phyloP scores from a whole-genome alignment of 306 rosid genomes.

The Dryas drummondii region DNA sequence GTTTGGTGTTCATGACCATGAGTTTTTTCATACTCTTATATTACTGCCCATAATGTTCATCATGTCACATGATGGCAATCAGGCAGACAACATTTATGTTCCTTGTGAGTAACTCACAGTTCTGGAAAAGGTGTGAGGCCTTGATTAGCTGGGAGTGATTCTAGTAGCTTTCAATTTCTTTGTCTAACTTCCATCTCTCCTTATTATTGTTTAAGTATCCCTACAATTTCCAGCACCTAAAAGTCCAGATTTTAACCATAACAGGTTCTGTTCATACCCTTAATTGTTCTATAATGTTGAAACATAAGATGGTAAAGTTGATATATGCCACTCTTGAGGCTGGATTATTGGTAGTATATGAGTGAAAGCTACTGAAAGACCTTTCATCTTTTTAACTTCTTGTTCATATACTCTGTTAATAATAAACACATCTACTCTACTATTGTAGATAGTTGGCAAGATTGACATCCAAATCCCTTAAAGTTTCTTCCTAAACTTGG shows the following conservation, averaged over 20 bases:
- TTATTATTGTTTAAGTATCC: not conserved
- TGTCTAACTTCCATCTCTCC: not conserved
- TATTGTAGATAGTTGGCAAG: not conserved
- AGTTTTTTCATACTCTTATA: not conserved
- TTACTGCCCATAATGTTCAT: not conserved
- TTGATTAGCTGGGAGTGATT: not conserved
- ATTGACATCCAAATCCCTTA: not conserved
- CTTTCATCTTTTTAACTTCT: not conserved
- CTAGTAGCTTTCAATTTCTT: not conserved
- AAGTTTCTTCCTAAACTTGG: too few species aligned
- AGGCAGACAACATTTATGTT: not conserved
- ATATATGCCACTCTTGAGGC: not conserved
- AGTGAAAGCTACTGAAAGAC: not conserved
- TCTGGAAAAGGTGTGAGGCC: too few species aligned
- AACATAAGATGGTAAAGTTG: not conserved
- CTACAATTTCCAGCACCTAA: not conserved
- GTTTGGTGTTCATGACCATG: not conserved
- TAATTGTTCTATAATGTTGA: not conserved
- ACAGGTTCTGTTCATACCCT: not conserved
- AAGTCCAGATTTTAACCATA: too few species aligned
- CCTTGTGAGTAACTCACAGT: too few species aligned
- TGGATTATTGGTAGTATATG: not conserved
- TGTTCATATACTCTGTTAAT: not conserved
- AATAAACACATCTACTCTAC: not conserved
- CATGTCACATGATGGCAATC: not conserved